Conservation (phyloP, 139 green algal genomes). For the Coelastrella sp. region DNA sequence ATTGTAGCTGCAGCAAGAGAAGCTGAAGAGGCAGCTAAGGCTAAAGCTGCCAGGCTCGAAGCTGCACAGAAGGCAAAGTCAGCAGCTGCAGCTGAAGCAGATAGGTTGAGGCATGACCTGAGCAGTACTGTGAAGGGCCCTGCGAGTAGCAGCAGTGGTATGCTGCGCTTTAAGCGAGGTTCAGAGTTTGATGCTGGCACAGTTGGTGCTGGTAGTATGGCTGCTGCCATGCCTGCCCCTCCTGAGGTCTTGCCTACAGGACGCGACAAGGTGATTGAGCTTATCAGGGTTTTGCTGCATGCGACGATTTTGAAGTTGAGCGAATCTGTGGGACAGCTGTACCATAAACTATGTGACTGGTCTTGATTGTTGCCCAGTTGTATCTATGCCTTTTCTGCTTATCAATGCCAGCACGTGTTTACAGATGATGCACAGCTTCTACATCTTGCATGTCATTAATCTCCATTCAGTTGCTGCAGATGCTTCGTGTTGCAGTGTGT, state of each 20-base stretch:
- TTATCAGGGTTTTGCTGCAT: background rate
- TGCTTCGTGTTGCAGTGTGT: too few relatives aligned
- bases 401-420: too few relatives aligned
- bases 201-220: conserved; percentile 2
- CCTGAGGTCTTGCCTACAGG: conserved; percentile 14
- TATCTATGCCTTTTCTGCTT: too few relatives aligned
- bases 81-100: conserved; percentile 18
- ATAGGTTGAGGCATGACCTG: background rate
- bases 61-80: background rate
- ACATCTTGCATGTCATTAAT: too few relatives aligned
- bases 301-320: too few relatives aligned
- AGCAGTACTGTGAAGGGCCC: background rate
- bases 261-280: background rate
- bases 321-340: too few relatives aligned
- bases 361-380: too few relatives aligned
- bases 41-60: background rate
- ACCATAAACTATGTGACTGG: too few relatives aligned
- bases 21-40: conserved; percentile 13
- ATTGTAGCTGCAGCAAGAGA: conserved; percentile 10
- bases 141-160: background rate
- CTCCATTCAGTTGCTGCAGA: too few relatives aligned
- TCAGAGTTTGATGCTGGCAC: background rate
- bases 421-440: too few relatives aligned
- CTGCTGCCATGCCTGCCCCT: conserved; percentile 2
- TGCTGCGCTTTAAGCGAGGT: background rate